Evolutionary conservation across 1,284 basidiomycete species (phyloP).

Genomic region (Limonomyces culmigenus): DNA sequence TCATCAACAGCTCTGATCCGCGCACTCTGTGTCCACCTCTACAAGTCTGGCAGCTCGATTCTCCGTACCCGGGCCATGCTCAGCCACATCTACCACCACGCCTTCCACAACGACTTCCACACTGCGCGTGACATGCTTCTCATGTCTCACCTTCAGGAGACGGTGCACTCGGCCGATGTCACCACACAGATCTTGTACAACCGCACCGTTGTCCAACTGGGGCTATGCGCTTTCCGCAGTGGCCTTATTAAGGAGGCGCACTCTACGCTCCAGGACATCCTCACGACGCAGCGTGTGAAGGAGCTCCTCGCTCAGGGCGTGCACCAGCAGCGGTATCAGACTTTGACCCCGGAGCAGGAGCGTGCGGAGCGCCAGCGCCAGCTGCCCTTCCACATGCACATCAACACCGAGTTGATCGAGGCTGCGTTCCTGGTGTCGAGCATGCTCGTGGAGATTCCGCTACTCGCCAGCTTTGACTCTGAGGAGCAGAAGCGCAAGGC

Average conservation of each 20-base stretch:
- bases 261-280: conserved; percentile 87
- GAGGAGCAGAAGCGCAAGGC: conserved; percentile 86
- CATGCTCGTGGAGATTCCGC: conserved; percentile 96
- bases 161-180: conserved; percentile 89
- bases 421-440: conserved; percentile 95
- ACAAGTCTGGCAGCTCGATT: conserved; percentile 82
- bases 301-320: conserved; percentile 96
- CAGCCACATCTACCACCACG: conserved; percentile 94
- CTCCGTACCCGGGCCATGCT: conserved; percentile 94
- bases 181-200: conserved; percentile 98
- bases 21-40: conserved; percentile 81
- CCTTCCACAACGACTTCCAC: conserved; percentile 92
- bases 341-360: conserved; percentile 87
- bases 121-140: conserved; percentile 95
- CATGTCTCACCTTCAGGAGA: conserved; percentile 98
- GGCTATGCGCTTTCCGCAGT: conserved; percentile 90
- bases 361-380: conserved; percentile 91
- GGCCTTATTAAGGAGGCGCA: conserved; percentile 94
- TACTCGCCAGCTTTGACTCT: conserved; percentile 86
- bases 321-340: conserved; percentile 82
- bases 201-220: conserved; percentile 92
- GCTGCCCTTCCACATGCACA: conserved; percentile 99
- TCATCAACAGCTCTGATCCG: conserved; percentile 69
- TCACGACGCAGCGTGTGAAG: conserved; percentile 90
- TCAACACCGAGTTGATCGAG: conserved; percentile 95